A percentile compares a stretch with the other conserved stretches of the same genome.
phyloP scores from a whole-genome alignment of 1,284 basidiomycete species.

The Rugosomyces carneus region DNA sequence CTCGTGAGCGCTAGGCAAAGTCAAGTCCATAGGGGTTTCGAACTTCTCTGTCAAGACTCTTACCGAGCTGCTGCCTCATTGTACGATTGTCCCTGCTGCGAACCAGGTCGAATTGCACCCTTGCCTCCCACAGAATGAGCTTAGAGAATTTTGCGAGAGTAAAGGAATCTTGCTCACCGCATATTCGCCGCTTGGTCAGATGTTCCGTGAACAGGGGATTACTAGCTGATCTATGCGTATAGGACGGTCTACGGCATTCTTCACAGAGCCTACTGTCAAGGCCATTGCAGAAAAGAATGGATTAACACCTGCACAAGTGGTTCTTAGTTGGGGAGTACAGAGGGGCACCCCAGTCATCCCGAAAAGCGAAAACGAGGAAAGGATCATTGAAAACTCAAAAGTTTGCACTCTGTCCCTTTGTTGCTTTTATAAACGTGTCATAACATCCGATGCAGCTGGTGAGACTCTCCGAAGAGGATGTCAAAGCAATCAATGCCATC shows the following conservation, averaged over 20 bases:
- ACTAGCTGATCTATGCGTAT: not conserved
- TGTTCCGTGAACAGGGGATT: not conserved
- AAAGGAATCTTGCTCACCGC: constrained; percentile 62
- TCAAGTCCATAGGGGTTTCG: constrained; percentile 54
- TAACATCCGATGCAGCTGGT: constrained; percentile 26
- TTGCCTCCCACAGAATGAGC: constrained; percentile 47
- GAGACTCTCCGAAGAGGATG: constrained; percentile 32
- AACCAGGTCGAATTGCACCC: constrained; percentile 66
- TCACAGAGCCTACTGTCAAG: constrained; percentile 26
- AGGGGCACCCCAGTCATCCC: constrained; percentile 38
- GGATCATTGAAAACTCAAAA: constrained; percentile 6
- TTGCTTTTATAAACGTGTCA: not conserved
- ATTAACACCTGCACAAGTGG: constrained; percentile 44
- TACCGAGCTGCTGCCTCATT: constrained; percentile 31
- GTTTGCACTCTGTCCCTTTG: not conserved
- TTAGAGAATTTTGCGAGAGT: constrained; percentile 48
- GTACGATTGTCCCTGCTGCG: constrained; percentile 44
- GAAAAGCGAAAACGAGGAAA: constrained; percentile 33
- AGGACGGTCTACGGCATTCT: constrained; percentile 18
- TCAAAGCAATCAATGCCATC: constrained; percentile 31
- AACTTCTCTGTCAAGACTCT: constrained; percentile 61
- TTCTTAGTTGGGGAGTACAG: constrained; percentile 47
- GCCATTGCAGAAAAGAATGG: constrained; percentile 40
- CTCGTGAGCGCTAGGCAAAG: constrained; percentile 6
- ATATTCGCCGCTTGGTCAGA: constrained; percentile 58